Base-by-base conservation (phyloP, 441 rosid species). In the Iberis amara region DNA sequence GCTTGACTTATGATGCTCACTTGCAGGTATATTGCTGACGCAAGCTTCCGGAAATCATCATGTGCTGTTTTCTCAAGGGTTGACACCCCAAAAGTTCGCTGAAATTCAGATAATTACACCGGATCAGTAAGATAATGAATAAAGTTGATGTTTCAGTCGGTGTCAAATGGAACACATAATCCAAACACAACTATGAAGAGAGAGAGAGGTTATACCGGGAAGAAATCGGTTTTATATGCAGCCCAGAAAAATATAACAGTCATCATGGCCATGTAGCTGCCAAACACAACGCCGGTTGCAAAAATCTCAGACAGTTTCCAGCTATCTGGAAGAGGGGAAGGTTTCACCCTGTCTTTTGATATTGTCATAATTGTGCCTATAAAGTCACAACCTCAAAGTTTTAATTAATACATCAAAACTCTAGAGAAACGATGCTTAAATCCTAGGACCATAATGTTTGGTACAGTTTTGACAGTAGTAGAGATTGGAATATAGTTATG, bases 1-100 rank as follows among this genome's bases (percentile, higher is more conserved):
- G 98, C 97, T 73, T 92, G 98, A 73, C 98, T 92, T 57, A 92
- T 76, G 21, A 73, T 92, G 79, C 98, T 92, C 55, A 92, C 98
- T 88, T 92, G 98, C 65, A 92, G 62, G 73, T 92, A 92, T 32
- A 92, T 61, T 27, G 96, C 98, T n/a, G 97, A 84, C 57, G 98
- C 98, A 39, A 89, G 96, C 79, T 92, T 92, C 38, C 81, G 73
- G 72, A 78, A 70, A 75, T 89, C 98, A 65, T 92, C 83, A 53
- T 81, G 85, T 51, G 95, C 96, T 6, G 89, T 78, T 73, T 89
- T 79, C 76, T 92, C 89, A 47, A 92, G 81, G 15, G 92, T 80
- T 15, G 95, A 0, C 50, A 92, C 96, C 11, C 96, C 90, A 52
- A 92, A 92, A 21, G 70, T 52, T 48, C 86, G 66, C 98, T 92